Percentiles rank a stretch among this genome's conserved stretches.
phyloP scores from a whole-genome alignment of 2,329 filamentous ascomycete species.

The Aspergillus spinulosporus region DNA sequence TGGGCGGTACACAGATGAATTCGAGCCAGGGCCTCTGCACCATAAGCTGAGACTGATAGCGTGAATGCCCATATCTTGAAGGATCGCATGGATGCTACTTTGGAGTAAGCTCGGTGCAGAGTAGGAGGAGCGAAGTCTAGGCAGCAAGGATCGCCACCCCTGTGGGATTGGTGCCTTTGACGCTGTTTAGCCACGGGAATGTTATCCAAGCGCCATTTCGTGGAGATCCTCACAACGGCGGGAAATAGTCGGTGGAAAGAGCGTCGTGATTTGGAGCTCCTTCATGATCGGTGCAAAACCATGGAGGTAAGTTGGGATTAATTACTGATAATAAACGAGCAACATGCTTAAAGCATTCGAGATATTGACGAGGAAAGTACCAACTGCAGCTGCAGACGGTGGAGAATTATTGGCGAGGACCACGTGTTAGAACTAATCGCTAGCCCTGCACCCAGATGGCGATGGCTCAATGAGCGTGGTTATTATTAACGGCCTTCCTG shows the following conservation, averaged over 20 bases:
- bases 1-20: not conserved
- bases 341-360: not conserved
- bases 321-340: not conserved
- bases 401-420: not conserved
- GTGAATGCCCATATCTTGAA: constrained; percentile 1
- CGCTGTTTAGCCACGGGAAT: constrained; percentile 1
- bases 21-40: not conserved
- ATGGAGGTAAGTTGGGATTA: not conserved
- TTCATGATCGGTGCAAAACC: not conserved
- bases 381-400: not conserved
- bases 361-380: not conserved
- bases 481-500: not conserved
- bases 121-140: not conserved
- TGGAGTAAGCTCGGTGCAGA: constrained; percentile 7
- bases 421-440: not conserved
- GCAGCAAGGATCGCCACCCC: not conserved
- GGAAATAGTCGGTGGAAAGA: not conserved
- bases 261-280: not conserved
- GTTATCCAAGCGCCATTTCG: constrained; percentile 6
- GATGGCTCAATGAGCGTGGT: not conserved
- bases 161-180: not conserved
- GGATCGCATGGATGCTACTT: constrained; percentile 2
- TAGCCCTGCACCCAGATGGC: constrained; percentile 1
- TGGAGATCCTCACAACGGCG: not conserved
- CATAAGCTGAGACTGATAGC: not conserved